phyloP scores from a whole-genome alignment of 2,329 filamentous ascomycete genomes.

The Trichophyton schoenleinii region DNA sequence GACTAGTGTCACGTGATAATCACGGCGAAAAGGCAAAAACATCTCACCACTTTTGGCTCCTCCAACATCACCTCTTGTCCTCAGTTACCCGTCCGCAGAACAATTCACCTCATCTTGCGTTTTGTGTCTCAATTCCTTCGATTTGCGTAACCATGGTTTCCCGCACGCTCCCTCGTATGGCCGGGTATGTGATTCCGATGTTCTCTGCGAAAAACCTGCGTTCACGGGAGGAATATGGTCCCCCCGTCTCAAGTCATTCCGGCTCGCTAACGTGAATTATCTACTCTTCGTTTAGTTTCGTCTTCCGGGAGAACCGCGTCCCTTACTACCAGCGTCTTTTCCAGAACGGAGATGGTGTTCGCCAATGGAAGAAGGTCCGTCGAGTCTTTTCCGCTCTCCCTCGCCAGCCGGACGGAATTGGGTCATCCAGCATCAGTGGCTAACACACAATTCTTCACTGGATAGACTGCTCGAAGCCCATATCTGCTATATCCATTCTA shows the following conservation, averaged over 20 bases:
- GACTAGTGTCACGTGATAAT: neutral
- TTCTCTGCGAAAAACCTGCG: neutral
- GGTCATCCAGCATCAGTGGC: neutral
- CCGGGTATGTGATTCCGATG: conserved; percentile 27
- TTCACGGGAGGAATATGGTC: neutral
- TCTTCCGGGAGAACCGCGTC: conserved; percentile 56
- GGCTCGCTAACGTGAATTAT: neutral
- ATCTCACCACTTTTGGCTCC: neutral
- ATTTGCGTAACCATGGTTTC: conserved; percentile 29
- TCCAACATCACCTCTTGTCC: neutral
- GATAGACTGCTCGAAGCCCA: conserved; percentile 42
- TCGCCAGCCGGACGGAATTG: neutral
- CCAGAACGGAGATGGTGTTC: conserved; percentile 53
- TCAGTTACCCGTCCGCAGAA: conserved; percentile 8
- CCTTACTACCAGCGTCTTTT: conserved; percentile 55
- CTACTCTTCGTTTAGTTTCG: conserved; percentile 26
- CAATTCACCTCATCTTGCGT: conserved; percentile 17
- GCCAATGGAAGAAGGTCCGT: conserved; percentile 57
- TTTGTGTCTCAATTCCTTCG: conserved; percentile 5
- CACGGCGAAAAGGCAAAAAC: neutral
- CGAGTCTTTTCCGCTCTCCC: neutral
- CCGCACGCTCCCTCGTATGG: conserved; percentile 32
- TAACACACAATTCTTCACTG: neutral
- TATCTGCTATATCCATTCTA: conserved; percentile 52
- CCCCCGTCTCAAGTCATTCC: neutral